phyloP scores from a whole-genome alignment of 306 rosid species.

The Fragaria vesca region DNA sequence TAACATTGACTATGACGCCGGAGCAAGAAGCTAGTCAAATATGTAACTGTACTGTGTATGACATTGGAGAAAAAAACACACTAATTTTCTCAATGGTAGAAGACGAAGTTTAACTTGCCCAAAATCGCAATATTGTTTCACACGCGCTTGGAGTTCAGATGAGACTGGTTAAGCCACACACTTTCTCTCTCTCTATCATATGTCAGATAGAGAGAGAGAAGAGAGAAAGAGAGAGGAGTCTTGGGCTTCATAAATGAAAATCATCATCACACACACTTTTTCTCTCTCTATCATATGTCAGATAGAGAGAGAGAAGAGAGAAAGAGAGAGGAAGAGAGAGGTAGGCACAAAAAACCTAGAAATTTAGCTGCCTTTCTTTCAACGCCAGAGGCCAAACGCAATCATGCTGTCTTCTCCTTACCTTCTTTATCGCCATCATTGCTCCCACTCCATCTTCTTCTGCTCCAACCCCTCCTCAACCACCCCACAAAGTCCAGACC shows the following conservation, averaged over 20 bases:
- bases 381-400: slow-evolving; percentile 41
- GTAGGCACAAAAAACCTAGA: slow-evolving; percentile 31
- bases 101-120: neutral
- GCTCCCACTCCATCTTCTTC: slow-evolving; percentile 42
- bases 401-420: slow-evolving; percentile 54
- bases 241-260: neutral
- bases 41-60: neutral
- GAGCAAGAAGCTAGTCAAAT: neutral
- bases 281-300: slow-evolving; percentile 23
- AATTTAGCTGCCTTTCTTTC: slow-evolving; percentile 32
- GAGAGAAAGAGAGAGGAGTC: too few relatives aligned
- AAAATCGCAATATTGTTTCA: neutral
- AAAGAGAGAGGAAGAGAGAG: neutral
- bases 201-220: too few relatives aligned
- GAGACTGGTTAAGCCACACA: neutral
- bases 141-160: slow-evolving; percentile 8
- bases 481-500: slow-evolving; percentile 45
- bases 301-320: slow-evolving; percentile 9
- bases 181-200: too few relatives aligned
- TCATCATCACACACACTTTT: neutral
- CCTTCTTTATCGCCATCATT: slow-evolving; percentile 73
- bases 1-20: neutral
- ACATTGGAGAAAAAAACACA: neutral
- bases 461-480: slow-evolving; percentile 29
- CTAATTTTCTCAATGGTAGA: neutral